phyloP scores from a whole-genome alignment of 257 asterid genomes.

The Rubia yunnanensis region DNA sequence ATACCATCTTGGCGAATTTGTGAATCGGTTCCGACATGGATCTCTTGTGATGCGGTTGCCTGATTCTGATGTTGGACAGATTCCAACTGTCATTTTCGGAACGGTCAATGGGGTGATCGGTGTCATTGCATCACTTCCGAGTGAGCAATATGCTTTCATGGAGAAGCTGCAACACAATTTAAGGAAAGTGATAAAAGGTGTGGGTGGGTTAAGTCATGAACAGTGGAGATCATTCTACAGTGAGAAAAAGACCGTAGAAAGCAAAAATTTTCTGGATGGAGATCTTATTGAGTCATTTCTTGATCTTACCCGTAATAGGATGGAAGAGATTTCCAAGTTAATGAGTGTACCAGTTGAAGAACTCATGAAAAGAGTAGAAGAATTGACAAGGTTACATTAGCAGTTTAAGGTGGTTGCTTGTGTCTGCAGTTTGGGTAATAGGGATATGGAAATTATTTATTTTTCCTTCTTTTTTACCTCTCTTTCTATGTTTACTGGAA shows the following conservation, averaged over 20 bases:
- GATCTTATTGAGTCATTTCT: slow-evolving; percentile 91
- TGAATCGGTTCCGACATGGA: slow-evolving; percentile 84
- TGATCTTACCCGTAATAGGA: slow-evolving; percentile 60
- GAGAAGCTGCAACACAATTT: slow-evolving; percentile 71
- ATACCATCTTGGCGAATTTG: slow-evolving; percentile 95
- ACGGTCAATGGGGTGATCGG: slow-evolving; percentile 94
- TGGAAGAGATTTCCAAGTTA: slow-evolving; percentile 72
- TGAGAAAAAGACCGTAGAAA: slow-evolving; percentile 75
- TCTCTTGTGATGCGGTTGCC: slow-evolving; percentile 94
- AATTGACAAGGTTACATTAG: slow-evolving; percentile 83
- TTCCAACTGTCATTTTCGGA: slow-evolving; percentile 90
- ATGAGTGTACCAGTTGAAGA: slow-evolving; percentile 76
- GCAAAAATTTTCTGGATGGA: slow-evolving; percentile 83
- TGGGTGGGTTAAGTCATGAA: slow-evolving; percentile 91
- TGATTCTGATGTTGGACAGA: slow-evolving; percentile 84
- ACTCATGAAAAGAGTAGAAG: slow-evolving; percentile 95
- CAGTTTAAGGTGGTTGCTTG: neutral
- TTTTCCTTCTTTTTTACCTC: neutral
- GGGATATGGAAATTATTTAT: neutral
- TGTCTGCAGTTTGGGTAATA: neutral
- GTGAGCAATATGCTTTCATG: slow-evolving; percentile 62
- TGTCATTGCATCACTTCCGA: slow-evolving; percentile 85
- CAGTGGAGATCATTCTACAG: slow-evolving; percentile 95
- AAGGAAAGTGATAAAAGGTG: slow-evolving; percentile 89
- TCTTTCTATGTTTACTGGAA: neutral